Evolutionary conservation across 495 filamentous ascomycete species (phyloP).

Genomic region (Xylaria sp.): DNA sequence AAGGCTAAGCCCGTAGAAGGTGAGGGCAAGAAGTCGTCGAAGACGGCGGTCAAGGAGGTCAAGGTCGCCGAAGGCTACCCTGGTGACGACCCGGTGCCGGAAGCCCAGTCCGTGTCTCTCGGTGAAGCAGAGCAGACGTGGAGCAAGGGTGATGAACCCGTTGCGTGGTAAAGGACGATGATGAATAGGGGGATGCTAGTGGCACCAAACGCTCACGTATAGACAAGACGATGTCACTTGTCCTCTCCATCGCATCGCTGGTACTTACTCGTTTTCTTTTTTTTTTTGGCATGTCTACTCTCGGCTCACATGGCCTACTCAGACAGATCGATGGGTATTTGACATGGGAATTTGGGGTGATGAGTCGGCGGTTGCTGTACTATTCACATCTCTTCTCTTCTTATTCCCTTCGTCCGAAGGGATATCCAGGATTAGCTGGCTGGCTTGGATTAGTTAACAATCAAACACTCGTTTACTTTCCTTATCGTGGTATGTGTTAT

Average conservation of each 20-base stretch:
- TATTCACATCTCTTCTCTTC: slow-evolving; percentile 21
- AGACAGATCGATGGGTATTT: background rate
- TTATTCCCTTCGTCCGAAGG: background rate
- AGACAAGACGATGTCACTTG: background rate
- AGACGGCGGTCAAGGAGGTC: background rate
- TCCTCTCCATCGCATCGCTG: background rate
- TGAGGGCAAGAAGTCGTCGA: background rate
- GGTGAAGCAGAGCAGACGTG: background rate
- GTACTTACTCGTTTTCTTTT: no score
- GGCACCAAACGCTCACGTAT: background rate
- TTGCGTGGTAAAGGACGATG: no score
- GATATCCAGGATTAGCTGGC: slow-evolving; percentile 7
- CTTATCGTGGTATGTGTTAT: background rate
- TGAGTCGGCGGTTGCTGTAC: background rate
- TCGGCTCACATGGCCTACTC: background rate
- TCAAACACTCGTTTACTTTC: background rate
- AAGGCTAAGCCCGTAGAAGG: background rate
- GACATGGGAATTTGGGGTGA: background rate
- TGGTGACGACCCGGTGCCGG: background rate
- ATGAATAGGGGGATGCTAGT: background rate
- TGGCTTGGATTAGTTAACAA: slow-evolving; percentile 12
- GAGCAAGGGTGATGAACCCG: no score
- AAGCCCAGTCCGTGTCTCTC: background rate
- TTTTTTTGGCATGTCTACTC: background rate
- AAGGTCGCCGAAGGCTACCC: background rate